Base-by-base conservation (phyloP, 768 basidiomycete genomes). In the Lactarius sp. region DNA sequence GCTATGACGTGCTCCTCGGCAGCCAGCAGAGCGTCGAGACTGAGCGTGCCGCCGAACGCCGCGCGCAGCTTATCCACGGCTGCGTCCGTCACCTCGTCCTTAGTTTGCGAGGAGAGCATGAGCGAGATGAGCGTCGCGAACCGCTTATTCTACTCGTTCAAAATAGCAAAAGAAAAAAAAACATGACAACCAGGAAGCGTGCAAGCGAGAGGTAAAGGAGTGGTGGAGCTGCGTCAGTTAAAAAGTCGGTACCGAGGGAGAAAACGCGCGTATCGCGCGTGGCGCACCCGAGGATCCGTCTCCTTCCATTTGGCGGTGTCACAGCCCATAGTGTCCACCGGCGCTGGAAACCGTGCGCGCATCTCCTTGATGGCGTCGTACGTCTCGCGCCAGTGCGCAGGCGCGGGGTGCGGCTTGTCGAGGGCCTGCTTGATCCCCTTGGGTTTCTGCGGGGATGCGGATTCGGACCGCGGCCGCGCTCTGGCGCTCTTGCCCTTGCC, bases 21-120 rank as follows among this genome's bases (percentile, higher is more conserved):
- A 0, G 77, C 75, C 41, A 92, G 75, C 22, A 98, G 71, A 0
- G 80, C 84, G n/a, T 86, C 81, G 1, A 95, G 77, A 1, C 86
- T 87, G 27, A 99, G 73, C n/a, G 83, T 86, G 0, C 92, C 92
- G 1, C 92, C 90, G 3, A 99, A 73, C 0, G 85, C 83, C 2
- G 72, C 71, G 18, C 93, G 86, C 2, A 98, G 80, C 64, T 87
- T 90, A 2, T 76, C 71, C 1, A 95, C 83, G 0, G 95, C 95
- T 0, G 87, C 83, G 60, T 90, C 84, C 0, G 90, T 93, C 18
- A 94, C 87, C 69, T 91, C 85, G 71, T 96, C 94, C 70, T 95
- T 98, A 4, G 96, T 98, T 73, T 98, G 96, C 2, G 93, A 93
- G 10, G 91, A 94, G 2, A 98, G 82, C 93, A 98, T 97, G 51